Percentiles rank a stretch among this genome's conserved stretches.
Conservation (phyloP, 306 rosid genomes). For the Gastrolobium villosum region DNA sequence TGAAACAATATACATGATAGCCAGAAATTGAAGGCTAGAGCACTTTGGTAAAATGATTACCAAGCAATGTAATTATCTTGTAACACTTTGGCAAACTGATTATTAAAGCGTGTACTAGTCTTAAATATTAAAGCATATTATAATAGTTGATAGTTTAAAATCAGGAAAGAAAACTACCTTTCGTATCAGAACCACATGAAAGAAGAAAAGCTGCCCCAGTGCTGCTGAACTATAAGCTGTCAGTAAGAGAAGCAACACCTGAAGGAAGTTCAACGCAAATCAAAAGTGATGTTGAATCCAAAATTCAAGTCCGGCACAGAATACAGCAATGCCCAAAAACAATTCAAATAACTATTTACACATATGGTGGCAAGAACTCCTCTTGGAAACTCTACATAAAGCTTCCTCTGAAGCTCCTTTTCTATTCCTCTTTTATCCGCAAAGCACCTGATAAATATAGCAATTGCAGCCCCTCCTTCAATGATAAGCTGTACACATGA, state of each 20-base stretch:
- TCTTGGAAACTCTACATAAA: conserved; percentile 76
- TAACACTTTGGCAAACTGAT: neutral
- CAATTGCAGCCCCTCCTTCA: conserved; percentile 90
- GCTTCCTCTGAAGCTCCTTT: conserved; percentile 71
- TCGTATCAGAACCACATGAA: conserved; percentile 88
- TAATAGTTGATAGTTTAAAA: neutral
- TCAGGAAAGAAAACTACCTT: conserved; percentile 65
- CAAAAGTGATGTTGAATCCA: conserved; percentile 32
- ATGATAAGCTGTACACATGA: conserved; percentile 65
- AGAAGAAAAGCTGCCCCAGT: conserved; percentile 93
- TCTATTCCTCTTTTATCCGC: conserved; percentile 76
- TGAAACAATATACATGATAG: neutral
- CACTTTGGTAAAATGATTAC: conserved; percentile 7
- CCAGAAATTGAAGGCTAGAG: conserved; percentile 1
- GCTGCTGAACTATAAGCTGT: conserved; percentile 92
- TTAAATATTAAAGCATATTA: conserved; percentile 12
- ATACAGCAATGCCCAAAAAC: neutral
- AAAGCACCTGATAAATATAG: conserved; percentile 86
- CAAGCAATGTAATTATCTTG: neutral
- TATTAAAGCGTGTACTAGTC: neutral
- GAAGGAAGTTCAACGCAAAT: conserved; percentile 44
- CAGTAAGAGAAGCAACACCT: conserved; percentile 76
- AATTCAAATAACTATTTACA: conserved; percentile 56
- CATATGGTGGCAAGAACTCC: conserved; percentile 80
- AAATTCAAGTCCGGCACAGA: neutral